Conservation (phyloP, 169 alveolate genomes). For the Cryptosporidium ryanae region DNA sequence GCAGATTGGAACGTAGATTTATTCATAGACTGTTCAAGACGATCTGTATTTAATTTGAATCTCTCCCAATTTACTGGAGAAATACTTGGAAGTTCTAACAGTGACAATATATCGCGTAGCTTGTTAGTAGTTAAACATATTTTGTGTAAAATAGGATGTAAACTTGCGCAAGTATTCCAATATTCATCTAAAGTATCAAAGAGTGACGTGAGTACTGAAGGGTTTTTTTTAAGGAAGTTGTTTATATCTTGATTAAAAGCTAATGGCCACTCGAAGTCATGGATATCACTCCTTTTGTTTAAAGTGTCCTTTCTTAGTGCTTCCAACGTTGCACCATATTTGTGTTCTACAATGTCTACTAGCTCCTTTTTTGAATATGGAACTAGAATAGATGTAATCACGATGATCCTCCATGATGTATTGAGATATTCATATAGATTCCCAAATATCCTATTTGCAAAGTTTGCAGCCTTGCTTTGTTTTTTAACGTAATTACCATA, state of each 20-base stretch:
- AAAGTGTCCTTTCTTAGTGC: conserved; percentile 50
- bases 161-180: conserved; percentile 45
- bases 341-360: conserved; percentile 44
- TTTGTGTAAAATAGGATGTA: conserved; percentile 53
- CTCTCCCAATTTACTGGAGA: conserved; percentile 44
- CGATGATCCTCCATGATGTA: conserved; percentile 64
- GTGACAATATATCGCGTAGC: conserved; percentile 8
- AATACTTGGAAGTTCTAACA: conserved; percentile 45
- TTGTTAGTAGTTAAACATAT: conserved; percentile 1
- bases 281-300: conserved; percentile 20
- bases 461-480: background rate
- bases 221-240: conserved; percentile 5
- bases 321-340: conserved; percentile 66
- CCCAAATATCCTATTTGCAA: conserved; percentile 20
- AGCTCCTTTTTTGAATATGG: conserved; percentile 59
- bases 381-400: conserved; percentile 57
- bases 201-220: conserved; percentile 32
- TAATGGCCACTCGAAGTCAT: conserved; percentile 47
- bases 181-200: conserved; percentile 73
- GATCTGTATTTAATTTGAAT: background rate
- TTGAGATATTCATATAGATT: conserved; percentile 48
- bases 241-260: conserved; percentile 9
- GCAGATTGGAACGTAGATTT: conserved; percentile 18
- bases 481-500: conserved; percentile 25
- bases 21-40: background rate